Percentiles rank a stretch among this genome's conserved stretches.
Evolutionary conservation across 768 basidiomycete species (phyloP).

Genomic region (Cystoderma amianthinum): DNA sequence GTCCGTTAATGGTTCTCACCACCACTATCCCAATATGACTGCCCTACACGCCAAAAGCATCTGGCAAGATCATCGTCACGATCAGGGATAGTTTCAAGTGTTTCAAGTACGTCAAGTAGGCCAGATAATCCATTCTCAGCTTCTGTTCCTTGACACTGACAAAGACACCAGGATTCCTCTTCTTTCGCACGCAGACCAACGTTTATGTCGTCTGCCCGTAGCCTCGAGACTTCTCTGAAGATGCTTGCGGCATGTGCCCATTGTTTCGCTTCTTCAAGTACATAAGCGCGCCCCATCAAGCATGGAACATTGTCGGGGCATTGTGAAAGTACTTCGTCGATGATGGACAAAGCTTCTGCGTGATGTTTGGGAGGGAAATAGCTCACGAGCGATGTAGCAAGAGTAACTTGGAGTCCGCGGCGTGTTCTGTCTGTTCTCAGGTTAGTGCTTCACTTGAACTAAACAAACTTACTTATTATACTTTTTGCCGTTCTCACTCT

Average conservation of each 20-base stretch:
- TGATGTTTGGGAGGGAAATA: conserved; percentile 90
- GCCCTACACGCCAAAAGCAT: conserved; percentile 82
- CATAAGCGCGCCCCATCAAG: conserved; percentile 70
- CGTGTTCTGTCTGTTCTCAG: conserved; percentile 39
- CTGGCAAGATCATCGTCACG: conserved; percentile 60
- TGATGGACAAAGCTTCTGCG: conserved; percentile 60
- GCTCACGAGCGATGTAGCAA: conserved; percentile 78
- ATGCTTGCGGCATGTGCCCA: conserved; percentile 63
- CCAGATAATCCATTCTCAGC: conserved; percentile 36
- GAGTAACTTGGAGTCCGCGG: conserved; percentile 60
- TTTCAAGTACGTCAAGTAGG: conserved; percentile 40
- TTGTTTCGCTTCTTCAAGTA: conserved; percentile 53
- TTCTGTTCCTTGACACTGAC: conserved; percentile 34
- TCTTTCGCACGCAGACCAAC: conserved; percentile 62
- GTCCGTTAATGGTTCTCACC: conserved; percentile 44
- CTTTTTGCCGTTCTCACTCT: conserved; percentile 49
- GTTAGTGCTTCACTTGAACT: not conserved
- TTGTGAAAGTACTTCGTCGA: conserved; percentile 62
- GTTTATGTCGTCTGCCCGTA: conserved; percentile 37
- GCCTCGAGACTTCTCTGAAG: conserved; percentile 52
- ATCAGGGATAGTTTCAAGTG: conserved; percentile 37
- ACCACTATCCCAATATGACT: conserved; percentile 63
- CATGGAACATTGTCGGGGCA: conserved; percentile 58
- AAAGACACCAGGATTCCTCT: conserved; percentile 81
- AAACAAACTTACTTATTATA: conserved; percentile 35